These are phyloP conservation scores for Neonothopanus nambi DNA, from an alignment of 1,284 basidiomycete species.

Conservation along the genomic window DNA sequence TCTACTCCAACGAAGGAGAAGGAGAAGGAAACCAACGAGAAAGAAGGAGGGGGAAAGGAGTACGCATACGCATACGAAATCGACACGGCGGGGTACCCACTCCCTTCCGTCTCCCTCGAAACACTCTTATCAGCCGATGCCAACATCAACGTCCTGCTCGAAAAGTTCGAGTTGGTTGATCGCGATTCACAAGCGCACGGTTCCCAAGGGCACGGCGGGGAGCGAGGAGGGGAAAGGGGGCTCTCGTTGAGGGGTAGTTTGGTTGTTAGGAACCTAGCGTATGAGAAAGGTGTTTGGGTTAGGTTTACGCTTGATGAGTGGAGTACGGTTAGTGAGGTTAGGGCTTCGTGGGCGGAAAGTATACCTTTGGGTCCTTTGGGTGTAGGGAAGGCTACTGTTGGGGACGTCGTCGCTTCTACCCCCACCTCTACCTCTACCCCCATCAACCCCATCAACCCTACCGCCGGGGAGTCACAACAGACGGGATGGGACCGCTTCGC, in stretches of 20 bases:
- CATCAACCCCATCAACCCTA: too few relatives aligned
- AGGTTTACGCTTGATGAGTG: constrained; percentile 94
- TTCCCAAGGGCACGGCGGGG: too few relatives aligned
- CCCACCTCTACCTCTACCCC: neutral
- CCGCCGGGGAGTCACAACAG: neutral
- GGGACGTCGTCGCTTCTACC: constrained; percentile 33
- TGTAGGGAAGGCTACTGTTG: constrained; percentile 31
- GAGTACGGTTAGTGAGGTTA: constrained; percentile 90
- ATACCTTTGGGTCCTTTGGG: constrained; percentile 33
- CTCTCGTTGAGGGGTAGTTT: constrained; percentile 54
- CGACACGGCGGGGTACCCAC: too few relatives aligned
- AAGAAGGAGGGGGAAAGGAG: too few relatives aligned
- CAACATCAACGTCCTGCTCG: too few relatives aligned
- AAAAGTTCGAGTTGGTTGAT: too few relatives aligned
- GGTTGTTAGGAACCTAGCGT: constrained; percentile 82
- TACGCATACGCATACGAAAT: too few relatives aligned
- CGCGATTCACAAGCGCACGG: too few relatives aligned
- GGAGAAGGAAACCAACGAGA: too few relatives aligned
- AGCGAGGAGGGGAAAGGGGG: constrained; percentile 5
- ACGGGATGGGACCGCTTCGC: constrained; percentile 54
- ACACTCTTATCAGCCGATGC: too few relatives aligned
- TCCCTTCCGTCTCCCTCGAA: too few relatives aligned
- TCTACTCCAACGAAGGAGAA: too few relatives aligned
- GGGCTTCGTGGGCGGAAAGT: constrained; percentile 52
- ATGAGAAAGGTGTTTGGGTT: constrained; percentile 84